phyloP scores from a whole-genome alignment of 805 yeast genomes.

The Zygoascus flipseniorum region DNA sequence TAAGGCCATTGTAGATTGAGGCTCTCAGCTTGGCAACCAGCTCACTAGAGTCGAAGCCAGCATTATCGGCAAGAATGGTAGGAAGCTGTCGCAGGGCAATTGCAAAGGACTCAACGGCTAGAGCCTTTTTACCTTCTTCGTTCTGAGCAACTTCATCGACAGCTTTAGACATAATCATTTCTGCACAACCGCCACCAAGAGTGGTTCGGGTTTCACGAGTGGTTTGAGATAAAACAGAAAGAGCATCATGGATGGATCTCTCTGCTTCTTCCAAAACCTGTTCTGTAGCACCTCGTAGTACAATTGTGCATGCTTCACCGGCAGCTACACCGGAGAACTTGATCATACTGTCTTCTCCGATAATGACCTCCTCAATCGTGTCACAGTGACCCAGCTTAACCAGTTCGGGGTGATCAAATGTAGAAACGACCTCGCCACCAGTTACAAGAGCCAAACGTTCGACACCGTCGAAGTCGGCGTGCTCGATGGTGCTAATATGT shows the following conservation, averaged over 20 bases:
- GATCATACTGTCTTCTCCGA: slow-evolving; percentile 87
- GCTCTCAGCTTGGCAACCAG: slow-evolving; percentile 84
- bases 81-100: slow-evolving; percentile 92
- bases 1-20: slow-evolving; percentile 83
- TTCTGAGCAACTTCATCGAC: slow-evolving; percentile 89
- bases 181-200: slow-evolving; percentile 92
- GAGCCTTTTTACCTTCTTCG: slow-evolving; percentile 83
- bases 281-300: slow-evolving; percentile 94
- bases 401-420: slow-evolving; percentile 85
- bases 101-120: slow-evolving; percentile 93
- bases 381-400: slow-evolving; percentile 87
- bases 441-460: slow-evolving; percentile 94
- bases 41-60: slow-evolving; percentile 92
- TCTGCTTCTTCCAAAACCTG: slow-evolving; percentile 95
- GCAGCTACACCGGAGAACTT: slow-evolving; percentile 93
- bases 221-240: slow-evolving; percentile 91
- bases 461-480: slow-evolving; percentile 96
- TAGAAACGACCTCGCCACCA: slow-evolving; percentile 96
- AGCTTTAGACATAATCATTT: slow-evolving; percentile 94
- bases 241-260: slow-evolving; percentile 93
- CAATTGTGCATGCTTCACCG: slow-evolving; percentile 94
- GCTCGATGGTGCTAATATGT: slow-evolving; percentile 86
- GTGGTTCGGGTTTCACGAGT: slow-evolving; percentile 87
- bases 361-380: slow-evolving; percentile 77
- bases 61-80: slow-evolving; percentile 91